Evolutionary conservation across 2,329 filamentous ascomycete genomes (phyloP).

Genomic region (Trichoderma breve): DNA sequence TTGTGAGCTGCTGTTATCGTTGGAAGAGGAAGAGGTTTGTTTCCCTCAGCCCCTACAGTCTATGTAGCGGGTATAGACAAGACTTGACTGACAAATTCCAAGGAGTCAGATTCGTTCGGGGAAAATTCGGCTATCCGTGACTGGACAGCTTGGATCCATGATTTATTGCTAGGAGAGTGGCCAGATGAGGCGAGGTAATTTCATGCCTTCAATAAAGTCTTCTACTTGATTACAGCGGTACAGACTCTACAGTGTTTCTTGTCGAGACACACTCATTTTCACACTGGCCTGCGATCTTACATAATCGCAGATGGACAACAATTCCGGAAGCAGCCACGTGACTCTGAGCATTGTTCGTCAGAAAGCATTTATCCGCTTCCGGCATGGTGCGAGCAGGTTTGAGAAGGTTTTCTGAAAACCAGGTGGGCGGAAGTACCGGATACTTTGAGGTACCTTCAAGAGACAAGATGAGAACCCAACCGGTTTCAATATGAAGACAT

Average conservation of each 20-base stretch:
- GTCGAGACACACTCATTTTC: too few relatives aligned
- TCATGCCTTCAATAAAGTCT: background rate
- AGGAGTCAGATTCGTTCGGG: background rate
- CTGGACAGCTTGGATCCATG: background rate
- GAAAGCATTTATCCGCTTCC: background rate
- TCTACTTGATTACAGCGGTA: background rate
- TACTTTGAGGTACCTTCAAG: slow-evolving; percentile 32
- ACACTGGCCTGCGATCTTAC: background rate
- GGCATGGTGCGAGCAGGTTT: slow-evolving; percentile 43
- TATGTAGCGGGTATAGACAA: background rate
- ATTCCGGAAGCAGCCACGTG: background rate
- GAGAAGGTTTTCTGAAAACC: slow-evolving; percentile 47
- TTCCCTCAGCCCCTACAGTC: background rate
- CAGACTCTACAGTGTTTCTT: too few relatives aligned
- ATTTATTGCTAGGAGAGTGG: background rate
- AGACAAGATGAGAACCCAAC: background rate
- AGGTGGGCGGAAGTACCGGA: slow-evolving; percentile 32
- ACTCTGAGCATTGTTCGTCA: background rate
- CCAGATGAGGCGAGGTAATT: background rate
- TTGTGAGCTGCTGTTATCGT: background rate
- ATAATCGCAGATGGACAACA: background rate
- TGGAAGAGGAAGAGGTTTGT: background rate
- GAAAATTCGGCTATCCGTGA: background rate
- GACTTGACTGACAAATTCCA: background rate
- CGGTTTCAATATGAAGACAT: background rate